These are phyloP conservation scores for Epichloe festucae DNA, from an alignment of 2,329 filamentous ascomycete species.

Conservation along the genomic window DNA sequence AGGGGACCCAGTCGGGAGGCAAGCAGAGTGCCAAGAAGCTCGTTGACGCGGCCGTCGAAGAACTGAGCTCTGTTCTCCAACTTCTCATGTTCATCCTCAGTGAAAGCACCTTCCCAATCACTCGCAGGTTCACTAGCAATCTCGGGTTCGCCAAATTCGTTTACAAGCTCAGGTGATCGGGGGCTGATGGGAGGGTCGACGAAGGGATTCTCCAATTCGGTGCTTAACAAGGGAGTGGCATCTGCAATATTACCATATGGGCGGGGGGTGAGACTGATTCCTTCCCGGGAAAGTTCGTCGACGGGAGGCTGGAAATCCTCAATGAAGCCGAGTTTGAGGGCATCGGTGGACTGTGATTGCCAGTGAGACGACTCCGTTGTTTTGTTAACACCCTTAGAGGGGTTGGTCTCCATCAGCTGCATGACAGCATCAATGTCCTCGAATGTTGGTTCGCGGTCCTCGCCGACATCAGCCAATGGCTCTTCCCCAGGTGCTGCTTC, in stretches of 20 bases:
- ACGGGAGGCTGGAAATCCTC: conserved; percentile 36
- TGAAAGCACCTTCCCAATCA: conserved; percentile 85
- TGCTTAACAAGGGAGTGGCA: conserved; percentile 32
- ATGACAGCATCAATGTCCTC: conserved; percentile 90
- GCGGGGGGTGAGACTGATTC: conserved; percentile 61
- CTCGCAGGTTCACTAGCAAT: conserved; percentile 51
- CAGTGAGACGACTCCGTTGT: conserved; percentile 33
- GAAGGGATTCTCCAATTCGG: conserved; percentile 51
- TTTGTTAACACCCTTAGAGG: conserved; percentile 62
- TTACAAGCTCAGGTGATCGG: conserved; percentile 38
- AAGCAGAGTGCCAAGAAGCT: conserved; percentile 66
- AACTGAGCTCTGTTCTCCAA: conserved; percentile 70
- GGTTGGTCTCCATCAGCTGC: conserved; percentile 64
- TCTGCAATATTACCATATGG: conserved; percentile 36
- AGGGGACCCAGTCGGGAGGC: conserved; percentile 67
- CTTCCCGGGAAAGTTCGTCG: conserved; percentile 50
- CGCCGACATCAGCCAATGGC: not conserved
- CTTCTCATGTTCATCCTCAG: conserved; percentile 72
- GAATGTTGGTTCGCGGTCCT: conserved; percentile 39
- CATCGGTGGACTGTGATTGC: conserved; percentile 15
- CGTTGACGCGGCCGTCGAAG: conserved; percentile 83
- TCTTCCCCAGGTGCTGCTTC: not conserved
- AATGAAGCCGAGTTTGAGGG: conserved; percentile 32
- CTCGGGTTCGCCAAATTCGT: conserved; percentile 27
- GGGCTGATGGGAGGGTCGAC: conserved; percentile 37